A percentile compares a stretch with the other conserved stretches of the same genome.
These are phyloP conservation scores for Glarea lozoyensis DNA, from an alignment of 495 filamentous ascomycete species.

Conservation along the genomic window DNA sequence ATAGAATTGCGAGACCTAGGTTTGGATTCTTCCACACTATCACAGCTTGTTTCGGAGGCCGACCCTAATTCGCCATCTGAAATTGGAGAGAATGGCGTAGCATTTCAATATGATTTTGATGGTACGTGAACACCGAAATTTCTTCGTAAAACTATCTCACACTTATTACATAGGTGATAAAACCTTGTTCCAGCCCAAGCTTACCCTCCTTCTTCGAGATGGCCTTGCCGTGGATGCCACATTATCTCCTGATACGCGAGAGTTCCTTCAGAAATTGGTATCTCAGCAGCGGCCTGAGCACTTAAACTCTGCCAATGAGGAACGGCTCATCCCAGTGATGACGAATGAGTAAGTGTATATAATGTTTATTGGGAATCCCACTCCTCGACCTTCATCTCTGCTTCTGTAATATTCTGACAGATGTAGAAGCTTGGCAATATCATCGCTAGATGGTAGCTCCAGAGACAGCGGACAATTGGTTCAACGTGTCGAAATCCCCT, in stretches of 20 bases:
- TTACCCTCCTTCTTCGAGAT: conserved; percentile 47
- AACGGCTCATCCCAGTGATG: too few species aligned
- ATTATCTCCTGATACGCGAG: conserved; percentile 43
- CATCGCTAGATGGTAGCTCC: too few species aligned
- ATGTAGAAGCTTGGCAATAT: too few species aligned
- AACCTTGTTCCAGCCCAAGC: conserved; percentile 42
- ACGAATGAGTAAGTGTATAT: too few species aligned
- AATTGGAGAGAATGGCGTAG: conserved; percentile 7
- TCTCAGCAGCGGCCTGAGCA: neutral
- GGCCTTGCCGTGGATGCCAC: conserved; percentile 46
- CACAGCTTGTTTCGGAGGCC: conserved; percentile 29
- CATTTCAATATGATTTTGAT: conserved; percentile 23
- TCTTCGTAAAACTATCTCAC: neutral
- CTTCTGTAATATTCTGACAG: too few species aligned
- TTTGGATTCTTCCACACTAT: conserved; percentile 50
- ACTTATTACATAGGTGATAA: conserved; percentile 19
- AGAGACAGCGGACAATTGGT: neutral
- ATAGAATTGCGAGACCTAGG: conserved; percentile 36
- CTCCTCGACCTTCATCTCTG: too few species aligned
- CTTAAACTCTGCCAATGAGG: too few species aligned
- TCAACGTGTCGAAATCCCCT: conserved; percentile 46
- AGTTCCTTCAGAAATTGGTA: conserved; percentile 32
- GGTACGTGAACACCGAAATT: conserved; percentile 10
- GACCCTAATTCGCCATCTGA: neutral
- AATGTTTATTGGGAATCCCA: too few species aligned